Evolutionary conservation across 352 stramenopile species (phyloP).

Genomic region (Phytophthora nicotianae): DNA sequence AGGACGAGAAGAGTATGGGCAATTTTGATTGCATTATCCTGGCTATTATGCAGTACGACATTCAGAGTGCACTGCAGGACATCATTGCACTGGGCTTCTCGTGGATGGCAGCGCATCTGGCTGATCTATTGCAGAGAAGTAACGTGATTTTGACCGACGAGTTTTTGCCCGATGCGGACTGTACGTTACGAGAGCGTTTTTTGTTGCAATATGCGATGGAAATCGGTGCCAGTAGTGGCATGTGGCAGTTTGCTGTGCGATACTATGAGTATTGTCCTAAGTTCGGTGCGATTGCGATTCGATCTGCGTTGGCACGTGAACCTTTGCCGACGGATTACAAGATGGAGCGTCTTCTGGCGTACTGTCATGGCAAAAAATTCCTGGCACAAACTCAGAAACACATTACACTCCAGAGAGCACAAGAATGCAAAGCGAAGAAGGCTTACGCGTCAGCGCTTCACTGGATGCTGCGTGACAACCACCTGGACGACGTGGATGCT

Average conservation of each 20-base stretch:
- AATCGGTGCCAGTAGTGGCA: constrained; percentile 52
- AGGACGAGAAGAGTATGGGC: constrained; percentile 51
- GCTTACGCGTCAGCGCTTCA: constrained; percentile 56
- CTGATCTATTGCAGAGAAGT: constrained; percentile 65
- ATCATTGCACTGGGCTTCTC: constrained; percentile 70
- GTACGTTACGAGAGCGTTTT: constrained; percentile 65
- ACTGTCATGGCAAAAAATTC: constrained; percentile 57
- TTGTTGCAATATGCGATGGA: constrained; percentile 75
- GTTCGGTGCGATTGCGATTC: constrained; percentile 50
- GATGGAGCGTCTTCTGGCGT: constrained; percentile 55
- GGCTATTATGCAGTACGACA: constrained; percentile 78
- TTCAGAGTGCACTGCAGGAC: constrained; percentile 68
- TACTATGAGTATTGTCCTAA: constrained; percentile 73
- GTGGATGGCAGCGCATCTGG: constrained; percentile 77
- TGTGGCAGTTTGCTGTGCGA: constrained; percentile 70
- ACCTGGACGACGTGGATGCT: constrained; percentile 60
- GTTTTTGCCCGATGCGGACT: constrained; percentile 45
- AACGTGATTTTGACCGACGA: constrained; percentile 54
- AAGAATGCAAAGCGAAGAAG: constrained; percentile 45
- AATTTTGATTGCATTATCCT: constrained; percentile 87
- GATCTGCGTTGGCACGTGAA: constrained; percentile 52
- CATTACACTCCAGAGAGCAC: constrained; percentile 49
- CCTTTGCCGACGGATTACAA: constrained; percentile 62
- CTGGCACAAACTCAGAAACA: constrained; percentile 38
- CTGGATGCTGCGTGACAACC: constrained; percentile 67